A percentile compares a stretch with the other conserved stretches of the same genome.
phyloP scores from a whole-genome alignment of 768 basidiomycete species.

The Amanita pallidorosea region DNA sequence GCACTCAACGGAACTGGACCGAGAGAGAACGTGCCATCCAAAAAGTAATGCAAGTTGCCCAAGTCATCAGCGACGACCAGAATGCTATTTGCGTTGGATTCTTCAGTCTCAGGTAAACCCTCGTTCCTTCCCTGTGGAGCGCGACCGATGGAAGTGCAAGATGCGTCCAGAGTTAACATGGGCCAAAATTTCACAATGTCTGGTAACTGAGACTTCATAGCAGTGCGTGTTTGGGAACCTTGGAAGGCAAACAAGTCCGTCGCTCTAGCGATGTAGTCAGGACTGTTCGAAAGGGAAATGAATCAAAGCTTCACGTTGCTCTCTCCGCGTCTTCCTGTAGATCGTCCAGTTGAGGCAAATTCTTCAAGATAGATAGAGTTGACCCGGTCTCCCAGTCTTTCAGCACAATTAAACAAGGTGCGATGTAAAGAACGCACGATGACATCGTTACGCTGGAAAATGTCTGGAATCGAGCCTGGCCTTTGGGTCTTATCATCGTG shows the following conservation, averaged over 20 bases:
- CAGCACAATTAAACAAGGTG: constrained; percentile 6
- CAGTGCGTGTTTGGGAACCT: constrained; percentile 44
- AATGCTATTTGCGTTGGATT: constrained; percentile 52
- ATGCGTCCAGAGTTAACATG: constrained; percentile 40
- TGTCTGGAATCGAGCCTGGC: constrained; percentile 51
- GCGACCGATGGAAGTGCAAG: constrained; percentile 52
- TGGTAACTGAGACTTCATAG: constrained; percentile 37
- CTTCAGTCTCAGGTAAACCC: constrained; percentile 33
- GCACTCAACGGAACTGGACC: constrained; percentile 37
- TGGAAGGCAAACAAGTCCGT: constrained; percentile 78
- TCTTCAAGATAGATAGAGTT: constrained; percentile 57
- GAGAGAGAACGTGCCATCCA: constrained; percentile 70
- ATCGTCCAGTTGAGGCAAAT: constrained; percentile 61
- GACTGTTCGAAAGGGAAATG: constrained; percentile 6
- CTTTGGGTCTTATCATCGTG: constrained; percentile 29
- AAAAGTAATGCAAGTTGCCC: constrained; percentile 52
- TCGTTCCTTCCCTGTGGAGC: constrained; percentile 22
- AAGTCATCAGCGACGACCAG: constrained; percentile 47
- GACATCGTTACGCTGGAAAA: constrained; percentile 56
- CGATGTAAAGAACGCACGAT: constrained; percentile 34
- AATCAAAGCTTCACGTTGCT: constrained; percentile 39
- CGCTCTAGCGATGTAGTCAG: constrained; percentile 34
- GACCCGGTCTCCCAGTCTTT: constrained; percentile 56
- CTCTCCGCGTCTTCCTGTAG: constrained; percentile 58
- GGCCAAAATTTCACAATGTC: constrained; percentile 61